Evolutionary conservation across 2,329 filamentous ascomycete genomes (phyloP), one percentile per base, ranked within the genome.

Genomic region (Arthrobotrys conoides): DNA sequence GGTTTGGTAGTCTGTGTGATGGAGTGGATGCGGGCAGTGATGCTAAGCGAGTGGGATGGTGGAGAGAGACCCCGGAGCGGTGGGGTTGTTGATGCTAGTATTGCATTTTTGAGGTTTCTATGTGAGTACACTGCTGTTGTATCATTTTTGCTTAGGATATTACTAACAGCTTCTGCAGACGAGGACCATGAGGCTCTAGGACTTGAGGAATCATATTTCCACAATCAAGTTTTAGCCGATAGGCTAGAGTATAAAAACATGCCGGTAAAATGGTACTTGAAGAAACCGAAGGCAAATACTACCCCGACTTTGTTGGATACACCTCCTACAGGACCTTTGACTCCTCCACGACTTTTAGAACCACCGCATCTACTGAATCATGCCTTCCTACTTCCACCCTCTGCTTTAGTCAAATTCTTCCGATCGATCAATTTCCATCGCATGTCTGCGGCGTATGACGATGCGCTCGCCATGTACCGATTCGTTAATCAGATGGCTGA

Each of bases 371-470:
- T 98, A 0, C 86, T 98, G 2, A 91, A 94, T 75, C 93, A 92
- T 80, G 90, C 93, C 0, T 96, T 92, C 82, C 87, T 98, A 0
- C 97, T 97, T 82, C 90, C 88, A 20, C 88, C 91, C 0, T 87
- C 90, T 0, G 89, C 90, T 0, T 85, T 97, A 1, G 91, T 97
- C 1, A 90, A 90, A 0, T 97, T 94, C 83, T 97, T 98, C 83
- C 91, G 95, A 18, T 90, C 93, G 3, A 91, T 97, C 82, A 97
- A 97, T 83, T 93, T 96, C 82, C 90, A 92, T 0, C 88, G 89
- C 16, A 98, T 98, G 95, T 93, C 91, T 81, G 89, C 90, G 73
- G 89, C 91, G 16, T 94, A 91, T 81, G 92, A 96, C 82, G 88
- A 90, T 80, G 90, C 92, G 0, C 85, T 86, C 82, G 85, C 85